These are phyloP conservation scores for Dunaliella primolecta DNA, from an alignment of 139 green algal genomes.

Conservation along the genomic window DNA sequence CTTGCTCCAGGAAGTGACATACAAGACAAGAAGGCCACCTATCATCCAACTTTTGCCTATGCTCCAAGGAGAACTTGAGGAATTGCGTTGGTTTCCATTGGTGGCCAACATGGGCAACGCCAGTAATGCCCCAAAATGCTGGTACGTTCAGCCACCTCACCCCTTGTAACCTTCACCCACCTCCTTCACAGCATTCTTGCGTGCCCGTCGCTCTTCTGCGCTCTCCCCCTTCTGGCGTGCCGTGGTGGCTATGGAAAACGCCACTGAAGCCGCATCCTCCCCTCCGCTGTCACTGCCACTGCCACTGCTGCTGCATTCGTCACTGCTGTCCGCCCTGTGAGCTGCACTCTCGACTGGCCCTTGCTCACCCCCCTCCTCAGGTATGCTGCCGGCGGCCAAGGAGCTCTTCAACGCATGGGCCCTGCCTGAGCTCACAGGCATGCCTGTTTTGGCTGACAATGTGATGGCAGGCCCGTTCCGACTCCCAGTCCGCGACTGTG, in stretches of 20 bases:
- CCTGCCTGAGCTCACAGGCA: slow-evolving; percentile 32
- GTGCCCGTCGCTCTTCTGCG: slow-evolving; percentile 69
- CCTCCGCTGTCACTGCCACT: neutral
- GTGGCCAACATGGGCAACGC: too few species aligned
- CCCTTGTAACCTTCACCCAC: too few species aligned
- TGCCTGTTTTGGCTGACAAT: slow-evolving; percentile 53
- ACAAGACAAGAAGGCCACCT: too few species aligned
- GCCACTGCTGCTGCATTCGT: slow-evolving; percentile 4
- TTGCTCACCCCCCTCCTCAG: slow-evolving; percentile 11
- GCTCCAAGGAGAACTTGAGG: too few species aligned
- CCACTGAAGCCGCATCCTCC: neutral
- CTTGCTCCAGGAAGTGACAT: too few species aligned
- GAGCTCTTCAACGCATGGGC: neutral
- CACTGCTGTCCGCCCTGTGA: slow-evolving; percentile 1
- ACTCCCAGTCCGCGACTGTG: slow-evolving; percentile 22
- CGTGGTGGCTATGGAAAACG: neutral
- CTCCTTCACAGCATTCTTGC: slow-evolving; percentile 85
- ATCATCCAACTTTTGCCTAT: too few species aligned
- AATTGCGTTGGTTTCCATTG: too few species aligned
- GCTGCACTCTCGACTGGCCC: slow-evolving; percentile 1
- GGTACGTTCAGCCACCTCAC: too few species aligned
- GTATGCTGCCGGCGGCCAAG: slow-evolving; percentile 1
- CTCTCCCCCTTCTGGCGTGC: slow-evolving; percentile 69
- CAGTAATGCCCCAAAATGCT: too few species aligned
- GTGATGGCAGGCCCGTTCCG: slow-evolving; percentile 32